Percentiles rank a stretch among this genome's conserved stretches.
Evolutionary conservation across 2,329 filamentous ascomycete genomes (phyloP).

Genomic region (Penicillium sp.): DNA sequence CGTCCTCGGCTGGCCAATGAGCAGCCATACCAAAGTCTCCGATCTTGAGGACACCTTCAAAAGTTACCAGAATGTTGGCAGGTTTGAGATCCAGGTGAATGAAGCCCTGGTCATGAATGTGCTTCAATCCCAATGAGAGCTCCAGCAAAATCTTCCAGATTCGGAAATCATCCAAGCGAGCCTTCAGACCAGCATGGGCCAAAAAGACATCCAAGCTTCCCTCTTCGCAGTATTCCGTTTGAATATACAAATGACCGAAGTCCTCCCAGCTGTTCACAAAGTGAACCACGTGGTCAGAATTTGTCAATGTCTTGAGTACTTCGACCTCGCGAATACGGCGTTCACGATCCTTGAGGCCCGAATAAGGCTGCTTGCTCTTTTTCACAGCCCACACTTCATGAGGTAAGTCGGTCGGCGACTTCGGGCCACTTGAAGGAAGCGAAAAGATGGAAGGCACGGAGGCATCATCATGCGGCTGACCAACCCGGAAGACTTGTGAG

Average conservation of each 20-base stretch:
- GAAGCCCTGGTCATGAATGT: slow-evolving; percentile 87
- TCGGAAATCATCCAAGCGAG: slow-evolving; percentile 90
- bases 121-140: slow-evolving; percentile 77
- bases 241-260: slow-evolving; percentile 86
- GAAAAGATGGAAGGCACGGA: slow-evolving; percentile 49
- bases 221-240: slow-evolving; percentile 96
- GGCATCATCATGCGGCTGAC: slow-evolving; percentile 44
- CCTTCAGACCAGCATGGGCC: slow-evolving; percentile 77
- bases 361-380: slow-evolving; percentile 81
- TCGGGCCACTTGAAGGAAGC: slow-evolving; percentile 51
- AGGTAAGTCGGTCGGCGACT: slow-evolving; percentile 59
- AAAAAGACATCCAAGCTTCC: slow-evolving; percentile 88
- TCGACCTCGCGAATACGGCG: slow-evolving; percentile 82
- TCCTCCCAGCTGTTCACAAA: slow-evolving; percentile 88
- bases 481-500: slow-evolving; percentile 86
- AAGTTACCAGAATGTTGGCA: slow-evolving; percentile 68
- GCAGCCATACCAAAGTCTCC: slow-evolving; percentile 75
- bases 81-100: slow-evolving; percentile 71
- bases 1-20: slow-evolving; percentile 72
- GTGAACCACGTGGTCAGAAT: slow-evolving; percentile 82
- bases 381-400: slow-evolving; percentile 86
- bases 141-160: slow-evolving; percentile 98
- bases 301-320: slow-evolving; percentile 74
- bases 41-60: slow-evolving; percentile 68
- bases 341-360: slow-evolving; percentile 78